Evolutionary conservation across 2,329 filamentous ascomycete genomes (phyloP).

Genomic region (Fusarium xylarioides): DNA sequence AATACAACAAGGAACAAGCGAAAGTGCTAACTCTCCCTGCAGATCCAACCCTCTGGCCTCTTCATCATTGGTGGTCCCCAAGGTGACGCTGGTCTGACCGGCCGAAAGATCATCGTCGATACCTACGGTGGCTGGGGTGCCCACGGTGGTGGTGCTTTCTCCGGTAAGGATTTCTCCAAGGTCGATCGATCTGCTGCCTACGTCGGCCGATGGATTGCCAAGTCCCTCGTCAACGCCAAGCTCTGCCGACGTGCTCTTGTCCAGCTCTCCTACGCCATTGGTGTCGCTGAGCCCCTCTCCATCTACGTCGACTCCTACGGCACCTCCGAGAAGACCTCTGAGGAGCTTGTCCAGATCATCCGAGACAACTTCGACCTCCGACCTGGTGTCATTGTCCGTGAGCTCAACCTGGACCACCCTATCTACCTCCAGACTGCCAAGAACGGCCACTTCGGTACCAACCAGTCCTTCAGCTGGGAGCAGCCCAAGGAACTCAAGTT

Average conservation of each 20-base stretch:
- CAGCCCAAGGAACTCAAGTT: conserved; percentile 94
- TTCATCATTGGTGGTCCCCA: conserved; percentile 99
- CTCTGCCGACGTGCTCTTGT: conserved; percentile 93
- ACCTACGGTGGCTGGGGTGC: conserved; percentile 99
- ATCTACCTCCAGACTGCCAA: conserved; percentile 99
- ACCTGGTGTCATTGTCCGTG: conserved; percentile 97
- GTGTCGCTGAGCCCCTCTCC: conserved; percentile 96
- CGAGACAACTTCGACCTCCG: conserved; percentile 96
- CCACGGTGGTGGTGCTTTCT: conserved; percentile 99
- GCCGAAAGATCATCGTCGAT: conserved; percentile 99
- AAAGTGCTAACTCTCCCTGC: conserved; percentile 16
- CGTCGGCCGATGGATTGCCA: conserved; percentile 97
- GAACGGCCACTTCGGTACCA: conserved; percentile 98
- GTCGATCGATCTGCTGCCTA: conserved; percentile 98
- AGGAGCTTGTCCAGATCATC: conserved; percentile 96
- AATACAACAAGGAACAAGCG: background rate
- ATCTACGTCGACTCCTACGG: conserved; percentile 98
- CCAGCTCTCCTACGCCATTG: conserved; percentile 99
- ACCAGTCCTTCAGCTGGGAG: conserved; percentile 98
- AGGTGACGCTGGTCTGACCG: conserved; percentile 97
- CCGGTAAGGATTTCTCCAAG: conserved; percentile 99
- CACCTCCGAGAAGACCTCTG: conserved; percentile 86
- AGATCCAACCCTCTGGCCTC: conserved; percentile 95
- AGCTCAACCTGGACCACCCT: conserved; percentile 92
- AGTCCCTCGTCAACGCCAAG: conserved; percentile 90